Evolutionary conservation across 2,329 filamentous ascomycete species (phyloP).

Genomic region (Paradendryphiella salina): DNA sequence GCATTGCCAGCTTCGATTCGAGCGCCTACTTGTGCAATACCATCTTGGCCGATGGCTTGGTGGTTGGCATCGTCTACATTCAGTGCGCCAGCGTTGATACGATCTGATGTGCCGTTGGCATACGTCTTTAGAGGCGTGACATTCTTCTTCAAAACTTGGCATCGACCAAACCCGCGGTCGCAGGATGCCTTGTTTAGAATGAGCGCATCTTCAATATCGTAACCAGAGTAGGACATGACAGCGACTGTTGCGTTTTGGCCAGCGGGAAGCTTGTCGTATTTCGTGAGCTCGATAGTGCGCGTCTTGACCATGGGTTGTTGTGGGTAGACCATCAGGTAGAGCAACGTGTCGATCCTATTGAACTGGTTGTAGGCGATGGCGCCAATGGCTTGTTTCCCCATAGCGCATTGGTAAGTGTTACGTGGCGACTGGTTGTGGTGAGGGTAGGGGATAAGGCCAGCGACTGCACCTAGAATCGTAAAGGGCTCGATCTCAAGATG

Average conservation of each 20-base stretch:
- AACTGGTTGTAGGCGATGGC: constrained; percentile 99
- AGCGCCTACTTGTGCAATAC: constrained; percentile 83
- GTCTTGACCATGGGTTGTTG: constrained; percentile 98
- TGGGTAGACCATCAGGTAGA: constrained; percentile 96
- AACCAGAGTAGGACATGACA: constrained; percentile 98
- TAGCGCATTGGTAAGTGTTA: constrained; percentile 99
- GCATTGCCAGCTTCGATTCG: constrained; percentile 77
- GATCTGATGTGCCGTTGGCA: constrained; percentile 71
- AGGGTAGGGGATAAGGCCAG: constrained; percentile 94
- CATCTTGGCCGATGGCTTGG: constrained; percentile 78
- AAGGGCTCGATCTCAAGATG: constrained; percentile 98
- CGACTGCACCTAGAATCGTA: constrained; percentile 91
- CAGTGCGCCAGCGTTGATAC: constrained; percentile 50
- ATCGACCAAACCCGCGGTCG: constrained; percentile 92
- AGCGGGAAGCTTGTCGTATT: constrained; percentile 95
- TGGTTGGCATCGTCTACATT: constrained; percentile 60
- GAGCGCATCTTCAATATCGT: constrained; percentile 98
- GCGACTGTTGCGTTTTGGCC: constrained; percentile 97
- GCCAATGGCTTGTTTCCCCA: constrained; percentile 99
- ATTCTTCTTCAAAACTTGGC: constrained; percentile 97
- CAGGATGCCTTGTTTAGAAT: constrained; percentile 95
- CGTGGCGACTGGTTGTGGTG: constrained; percentile 98
- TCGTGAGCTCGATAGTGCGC: constrained; percentile 92
- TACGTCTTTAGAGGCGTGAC: constrained; percentile 85
- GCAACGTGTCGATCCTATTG: constrained; percentile 90